phyloP scores from a whole-genome alignment of 306 rosid species.

The Pterocarpus santalinus region DNA sequence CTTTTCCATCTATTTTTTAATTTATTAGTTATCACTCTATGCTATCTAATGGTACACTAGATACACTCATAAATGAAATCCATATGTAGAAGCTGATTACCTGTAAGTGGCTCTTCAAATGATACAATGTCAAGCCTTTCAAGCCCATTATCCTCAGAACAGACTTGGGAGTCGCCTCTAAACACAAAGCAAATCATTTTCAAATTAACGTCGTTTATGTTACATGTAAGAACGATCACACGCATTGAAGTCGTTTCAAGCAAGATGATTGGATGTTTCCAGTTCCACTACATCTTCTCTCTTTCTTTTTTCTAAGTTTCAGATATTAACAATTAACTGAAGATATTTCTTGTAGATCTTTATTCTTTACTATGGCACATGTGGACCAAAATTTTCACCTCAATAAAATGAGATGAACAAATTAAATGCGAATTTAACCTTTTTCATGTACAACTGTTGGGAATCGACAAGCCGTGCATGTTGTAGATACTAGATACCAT shows the following conservation, averaged over 20 bases:
- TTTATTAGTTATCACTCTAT: neutral
- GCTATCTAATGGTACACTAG: neutral
- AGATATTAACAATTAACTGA: neutral
- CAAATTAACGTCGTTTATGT: conserved; percentile 26
- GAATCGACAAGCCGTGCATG: too few species aligned
- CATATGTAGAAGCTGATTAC: conserved; percentile 48
- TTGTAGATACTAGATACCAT: too few species aligned
- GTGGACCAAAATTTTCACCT: neutral
- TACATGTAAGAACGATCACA: neutral
- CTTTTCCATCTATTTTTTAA: neutral
- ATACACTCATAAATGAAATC: neutral
- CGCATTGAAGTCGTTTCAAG: too few species aligned
- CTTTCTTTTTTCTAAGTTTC: too few species aligned
- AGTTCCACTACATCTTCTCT: too few species aligned
- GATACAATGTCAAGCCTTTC: conserved; percentile 94
- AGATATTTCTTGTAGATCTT: neutral
- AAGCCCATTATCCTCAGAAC: conserved; percentile 91
- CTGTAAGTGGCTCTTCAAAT: conserved; percentile 99
- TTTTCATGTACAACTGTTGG: too few species aligned
- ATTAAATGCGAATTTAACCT: too few species aligned
- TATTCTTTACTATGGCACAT: neutral
- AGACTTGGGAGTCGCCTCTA: conserved; percentile 97
- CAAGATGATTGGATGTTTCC: too few species aligned
- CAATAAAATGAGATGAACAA: neutral
- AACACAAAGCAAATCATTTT: conserved; percentile 42